phyloP scores from a whole-genome alignment of 1,284 basidiomycete species.

The Hymenochaete sp. region DNA sequence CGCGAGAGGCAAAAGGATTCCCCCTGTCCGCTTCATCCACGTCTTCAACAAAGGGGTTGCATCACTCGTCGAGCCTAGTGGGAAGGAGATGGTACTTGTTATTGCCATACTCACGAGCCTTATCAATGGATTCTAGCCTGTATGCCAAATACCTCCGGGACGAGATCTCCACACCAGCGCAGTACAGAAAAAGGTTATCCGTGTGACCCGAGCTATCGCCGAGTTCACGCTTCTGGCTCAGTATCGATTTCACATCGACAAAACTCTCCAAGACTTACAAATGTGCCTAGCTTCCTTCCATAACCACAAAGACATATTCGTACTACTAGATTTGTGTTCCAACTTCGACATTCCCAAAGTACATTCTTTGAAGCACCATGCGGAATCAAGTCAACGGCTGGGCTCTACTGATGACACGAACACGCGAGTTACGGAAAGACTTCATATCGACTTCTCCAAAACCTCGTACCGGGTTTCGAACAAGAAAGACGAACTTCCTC shows the following conservation, averaged over 20 bases:
- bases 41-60: conserved; percentile 26
- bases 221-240: conserved; percentile 27
- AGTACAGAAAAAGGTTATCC: conserved; percentile 6
- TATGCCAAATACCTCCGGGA: conserved; percentile 21
- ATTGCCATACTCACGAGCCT: too few species aligned
- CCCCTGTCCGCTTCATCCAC: conserved; percentile 18
- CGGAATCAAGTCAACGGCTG: conserved; percentile 22
- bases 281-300: conserved; percentile 23
- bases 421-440: conserved; percentile 25
- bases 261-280: conserved; percentile 20
- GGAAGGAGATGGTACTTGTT: too few species aligned
- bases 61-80: conserved; percentile 20
- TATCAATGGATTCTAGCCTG: conserved; percentile 21
- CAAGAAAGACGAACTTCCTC: conserved; percentile 22
- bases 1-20: conserved; percentile 18
- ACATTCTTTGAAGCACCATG: conserved; percentile 25
- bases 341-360: conserved; percentile 31
- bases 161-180: conserved; percentile 13
- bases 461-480: conserved; percentile 24
- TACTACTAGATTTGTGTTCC: conserved; percentile 19
- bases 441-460: conserved; percentile 24
- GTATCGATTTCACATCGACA: conserved; percentile 20
- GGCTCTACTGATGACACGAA: conserved; percentile 29
- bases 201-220: conserved; percentile 19
- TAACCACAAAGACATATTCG: conserved; percentile 23